Conservation (phyloP, 345 rosid genomes). For the Xanthoceras sorbifolium region DNA sequence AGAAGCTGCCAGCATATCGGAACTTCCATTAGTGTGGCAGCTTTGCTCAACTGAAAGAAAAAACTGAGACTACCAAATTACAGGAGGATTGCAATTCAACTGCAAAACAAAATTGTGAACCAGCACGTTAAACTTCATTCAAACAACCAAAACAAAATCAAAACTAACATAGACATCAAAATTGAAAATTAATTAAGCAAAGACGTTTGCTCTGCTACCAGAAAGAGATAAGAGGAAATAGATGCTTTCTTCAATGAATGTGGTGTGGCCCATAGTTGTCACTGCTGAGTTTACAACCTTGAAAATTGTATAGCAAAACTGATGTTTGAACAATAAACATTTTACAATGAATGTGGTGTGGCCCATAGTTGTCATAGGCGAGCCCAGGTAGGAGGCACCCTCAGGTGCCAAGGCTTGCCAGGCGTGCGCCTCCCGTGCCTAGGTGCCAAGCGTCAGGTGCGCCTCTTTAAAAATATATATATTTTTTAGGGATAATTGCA, state of each 20-base stretch:
- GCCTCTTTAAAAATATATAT: no score
- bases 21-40: not conserved
- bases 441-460: no score
- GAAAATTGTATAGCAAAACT: not conserved
- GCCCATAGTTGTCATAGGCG: not conserved
- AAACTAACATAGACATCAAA: not conserved
- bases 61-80: not conserved
- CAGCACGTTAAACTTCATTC: no score
- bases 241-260: no score
- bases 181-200: no score
- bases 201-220: no score
- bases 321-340: not conserved
- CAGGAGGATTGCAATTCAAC: not conserved
- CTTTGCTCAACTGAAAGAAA: not conserved
- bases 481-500: no score
- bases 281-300: not conserved
- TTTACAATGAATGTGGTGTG: not conserved
- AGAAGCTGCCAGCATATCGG: conserved; percentile 35
- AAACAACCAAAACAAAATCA: not conserved
- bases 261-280: no score
- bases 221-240: no score
- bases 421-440: no score
- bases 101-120: not conserved
- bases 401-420: not conserved
- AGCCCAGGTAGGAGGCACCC: not conserved